phyloP scores from a whole-genome alignment of 1,284 basidiomycete genomes.

The Puccinia hordei region DNA sequence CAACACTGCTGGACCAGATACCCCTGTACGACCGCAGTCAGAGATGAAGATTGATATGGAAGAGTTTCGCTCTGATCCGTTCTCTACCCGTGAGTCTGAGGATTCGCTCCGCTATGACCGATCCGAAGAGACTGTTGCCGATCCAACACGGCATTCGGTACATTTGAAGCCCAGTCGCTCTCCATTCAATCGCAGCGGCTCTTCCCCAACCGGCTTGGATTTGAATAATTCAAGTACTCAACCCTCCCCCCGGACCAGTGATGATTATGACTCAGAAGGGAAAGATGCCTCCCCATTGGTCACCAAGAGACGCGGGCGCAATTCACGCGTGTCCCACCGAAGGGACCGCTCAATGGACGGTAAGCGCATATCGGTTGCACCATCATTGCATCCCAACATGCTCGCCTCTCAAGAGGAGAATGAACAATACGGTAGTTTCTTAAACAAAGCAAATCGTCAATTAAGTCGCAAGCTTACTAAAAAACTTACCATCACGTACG shows the following conservation, averaged over 20 bases:
- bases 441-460: constrained; percentile 49
- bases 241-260: background rate
- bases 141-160: background rate
- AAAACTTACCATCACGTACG: constrained; percentile 47
- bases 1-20: constrained; percentile 71
- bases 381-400: constrained; percentile 1
- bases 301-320: background rate
- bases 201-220: background rate
- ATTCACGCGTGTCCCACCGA: background rate
- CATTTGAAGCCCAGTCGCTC: background rate
- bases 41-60: constrained; percentile 34
- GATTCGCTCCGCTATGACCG: background rate
- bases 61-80: background rate
- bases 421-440: constrained; percentile 49
- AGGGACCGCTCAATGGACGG: background rate
- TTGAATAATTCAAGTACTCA: background rate
- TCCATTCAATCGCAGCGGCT: background rate
- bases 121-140: background rate
- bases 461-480: constrained; percentile 40
- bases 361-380: constrained; percentile 41
- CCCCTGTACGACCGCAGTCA: constrained; percentile 45
- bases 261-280: background rate
- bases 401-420: constrained; percentile 24
- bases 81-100: constrained; percentile 3
- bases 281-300: constrained; percentile 12